Base-by-base conservation (phyloP, 768 basidiomycete species). In the Pluteus cervinus region DNA sequence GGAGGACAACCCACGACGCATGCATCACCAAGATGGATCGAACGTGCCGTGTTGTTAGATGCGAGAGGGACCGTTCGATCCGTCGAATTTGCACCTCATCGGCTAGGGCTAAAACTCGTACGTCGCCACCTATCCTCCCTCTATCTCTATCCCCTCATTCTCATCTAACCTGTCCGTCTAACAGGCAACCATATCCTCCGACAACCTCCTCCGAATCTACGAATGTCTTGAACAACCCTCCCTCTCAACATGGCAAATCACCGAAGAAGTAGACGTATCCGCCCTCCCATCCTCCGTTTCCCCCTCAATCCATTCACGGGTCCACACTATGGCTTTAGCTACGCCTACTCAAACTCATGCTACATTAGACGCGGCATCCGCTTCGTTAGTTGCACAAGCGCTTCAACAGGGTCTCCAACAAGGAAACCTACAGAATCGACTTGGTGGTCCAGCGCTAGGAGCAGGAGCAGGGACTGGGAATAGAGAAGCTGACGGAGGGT, bases 41-140 rank as follows among this genome's bases (percentile, higher is more conserved):
- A 86, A 52, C 69, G 79, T 36, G 80, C 81, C 0, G 72, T 85
- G 4, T 62, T 96, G 30, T 71, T 78, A 3, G 96, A 97, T 38
- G 81, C 90, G 0, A 79, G 83, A 45, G 91, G 90, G 2, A 90
- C 86, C 16, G 81, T 97, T 15, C 73, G 92, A 39, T 71, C 71
- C 5, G 79, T 94, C 23, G 89, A 91, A 51, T 99, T 97, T 48
- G 79, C 84, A 10, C 90, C 92, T 0, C 77, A 82, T 40, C 76
- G 84, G 44, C 87, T 89, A 58, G 93, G 93, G 1, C 63, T 98
- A 47, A 90, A 92, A 54, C 58, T 98, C 48, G 92, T 90, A 45
- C 40, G 81, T 59, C 24, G 16, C 10, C 21, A 20, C 35, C 1
- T 14, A 11, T 24, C 2, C 23, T 35, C 23, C 28, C 30, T 28